Base-by-base conservation (phyloP, 164 flowering plant genomes). In the Macadamia tetraphylla region DNA sequence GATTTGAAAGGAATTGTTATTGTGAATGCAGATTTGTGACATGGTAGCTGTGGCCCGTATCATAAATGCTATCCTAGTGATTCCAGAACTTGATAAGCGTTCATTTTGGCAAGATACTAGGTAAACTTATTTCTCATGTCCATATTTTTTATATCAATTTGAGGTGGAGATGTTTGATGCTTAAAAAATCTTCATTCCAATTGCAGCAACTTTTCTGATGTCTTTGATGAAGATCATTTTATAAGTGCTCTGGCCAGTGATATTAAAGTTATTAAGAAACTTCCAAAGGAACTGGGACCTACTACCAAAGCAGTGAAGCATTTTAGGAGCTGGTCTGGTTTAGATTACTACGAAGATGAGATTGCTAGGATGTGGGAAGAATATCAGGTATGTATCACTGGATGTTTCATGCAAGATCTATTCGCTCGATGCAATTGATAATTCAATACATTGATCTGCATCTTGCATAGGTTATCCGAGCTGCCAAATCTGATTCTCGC, bases 1-100 rank as follows among this genome's bases (percentile, higher is more conserved):
- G 57, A 31, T 30, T 70, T 72, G 56, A 67, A 17, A 6, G 3
- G 23, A 62, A 1, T 44, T 18, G n/a, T 6, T 3, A 43, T 13
- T 46, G 67, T 75, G 67, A 70, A 74, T 77, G 74, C 90, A 94
- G 97, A 94, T 94, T 74, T 84, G 95, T 66, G 97, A 94, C 82
- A 94, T 94, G 99, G 97, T 94, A 44, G 97, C 97, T 66, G 93
- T 94, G 66, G 98, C 97, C 15, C 95, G 89, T 43, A 82, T 94
- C 53, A 82, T 90, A 68, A 92, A 94, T 77, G 98, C 98, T 10
- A 94, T 95, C 65, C 94, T 94, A 69, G 96, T 94, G 18, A 76
- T 91, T 66, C 98, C 98, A 15, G 96, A 91, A 73, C 95, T 91
- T 65, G 97, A 94, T 81, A 94, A 94, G 66, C 76, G 81, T 12